Evolutionary conservation across 139 green algal genomes (phyloP).

Genomic region (Tetradesmus lagerheimii): DNA sequence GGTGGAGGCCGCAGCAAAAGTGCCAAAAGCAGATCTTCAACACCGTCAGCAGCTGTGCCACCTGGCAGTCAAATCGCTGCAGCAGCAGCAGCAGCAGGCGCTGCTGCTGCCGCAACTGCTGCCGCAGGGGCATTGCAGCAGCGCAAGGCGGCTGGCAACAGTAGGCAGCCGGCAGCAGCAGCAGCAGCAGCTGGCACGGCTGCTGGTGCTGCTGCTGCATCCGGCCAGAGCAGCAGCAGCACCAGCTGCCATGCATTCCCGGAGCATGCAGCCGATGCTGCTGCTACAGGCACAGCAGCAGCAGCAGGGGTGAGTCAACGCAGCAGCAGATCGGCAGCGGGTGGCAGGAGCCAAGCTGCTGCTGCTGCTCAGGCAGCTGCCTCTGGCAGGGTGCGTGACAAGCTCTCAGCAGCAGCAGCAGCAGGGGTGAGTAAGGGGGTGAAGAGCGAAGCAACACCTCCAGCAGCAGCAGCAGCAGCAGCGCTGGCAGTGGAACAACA

Average conservation of each 20-base stretch:
- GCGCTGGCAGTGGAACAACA: neutral
- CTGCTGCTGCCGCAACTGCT: neutral
- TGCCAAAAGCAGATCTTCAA: neutral
- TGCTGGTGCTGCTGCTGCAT: neutral
- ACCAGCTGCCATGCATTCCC: neutral
- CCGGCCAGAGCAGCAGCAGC: neutral
- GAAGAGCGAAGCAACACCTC: neutral
- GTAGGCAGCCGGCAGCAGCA: neutral
- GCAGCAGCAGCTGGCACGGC: neutral
- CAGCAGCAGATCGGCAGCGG: neutral
- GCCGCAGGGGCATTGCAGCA: neutral
- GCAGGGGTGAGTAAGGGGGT: neutral
- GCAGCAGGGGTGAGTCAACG: neutral
- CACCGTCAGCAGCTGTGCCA: neutral
- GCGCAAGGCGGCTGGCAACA: neutral
- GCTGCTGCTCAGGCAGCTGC: neutral
- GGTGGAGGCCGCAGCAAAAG: neutral
- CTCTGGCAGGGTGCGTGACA: neutral
- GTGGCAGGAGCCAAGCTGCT: neutral
- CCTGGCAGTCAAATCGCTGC: neutral
- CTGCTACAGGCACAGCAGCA: neutral
- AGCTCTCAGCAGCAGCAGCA: neutral
- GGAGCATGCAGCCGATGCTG: neutral
- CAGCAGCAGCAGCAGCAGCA: neutral
- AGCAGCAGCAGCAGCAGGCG: slow-evolving; percentile 9